Base-by-base conservation (phyloP, 371 early-diverging fungal genomes). In the Mycotypha africana region DNA sequence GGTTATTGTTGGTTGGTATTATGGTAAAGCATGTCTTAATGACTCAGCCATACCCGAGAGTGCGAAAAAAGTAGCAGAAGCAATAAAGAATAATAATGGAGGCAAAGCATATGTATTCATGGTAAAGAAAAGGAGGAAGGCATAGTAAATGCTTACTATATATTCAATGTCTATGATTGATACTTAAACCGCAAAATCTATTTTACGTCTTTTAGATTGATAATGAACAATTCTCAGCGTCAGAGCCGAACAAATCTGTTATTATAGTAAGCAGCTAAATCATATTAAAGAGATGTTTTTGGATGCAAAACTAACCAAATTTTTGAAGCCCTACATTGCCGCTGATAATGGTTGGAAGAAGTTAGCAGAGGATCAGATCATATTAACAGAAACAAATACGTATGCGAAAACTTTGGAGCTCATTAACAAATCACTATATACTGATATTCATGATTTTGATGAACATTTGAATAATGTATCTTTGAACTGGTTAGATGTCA, bases 391-490 rank as follows among this genome's bases (percentile, higher is more conserved):
- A 9, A 61, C 70, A 15, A 58, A 72, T 19, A 68, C 66, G 0
- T 52, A 45, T 32, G 33, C 60, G 20, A 70, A 70, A 57, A 52
- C 61, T 22, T 59, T 58, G 8, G 68, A 55, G 5, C 38, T 70
- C 25, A 44, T 70, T 20, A 66, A 55, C 35, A 36, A 54, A 12
- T 46, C 58, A 24, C 61, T 66, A 7, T 77, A 81, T 51, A 65
- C 65, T 28, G 56, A 63, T 4, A 14, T 90, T 6, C 61, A 69
- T 20, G 90, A 90, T 49, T 87, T 90, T 55, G 87, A 86, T 39
- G 82, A 79, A 50, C 89, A 88, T 52, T 48, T 91, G 39, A 88
- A 88, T 42, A 63, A 87, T 38, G 70, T 82, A 15, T 55, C 69
- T 26, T 56, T 67, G 32, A 82, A 87, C 55, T 91, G 91, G 91